Conservation (phyloP, 2,329 filamentous ascomycete genomes). For the Tolypocladium cylindrosporum region DNA sequence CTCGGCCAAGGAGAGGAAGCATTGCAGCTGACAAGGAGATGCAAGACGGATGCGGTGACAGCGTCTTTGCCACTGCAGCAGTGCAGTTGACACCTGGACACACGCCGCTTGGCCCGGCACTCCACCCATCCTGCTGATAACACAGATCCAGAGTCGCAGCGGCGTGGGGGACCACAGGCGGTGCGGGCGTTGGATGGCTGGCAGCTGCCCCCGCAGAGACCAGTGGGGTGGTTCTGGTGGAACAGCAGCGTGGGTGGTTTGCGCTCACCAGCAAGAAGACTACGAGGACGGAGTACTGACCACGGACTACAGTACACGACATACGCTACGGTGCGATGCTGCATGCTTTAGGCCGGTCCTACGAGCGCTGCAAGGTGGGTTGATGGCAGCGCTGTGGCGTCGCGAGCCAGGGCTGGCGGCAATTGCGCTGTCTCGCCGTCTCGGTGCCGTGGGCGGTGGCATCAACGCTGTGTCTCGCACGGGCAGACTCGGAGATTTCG, state of each 20-base stretch:
- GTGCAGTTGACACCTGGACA: not conserved
- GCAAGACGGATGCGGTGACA: not conserved
- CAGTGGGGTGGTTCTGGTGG: not conserved
- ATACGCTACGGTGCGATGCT: not conserved
- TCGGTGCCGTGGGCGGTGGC: not conserved
- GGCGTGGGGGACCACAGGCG: not conserved
- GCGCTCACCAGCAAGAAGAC: not conserved
- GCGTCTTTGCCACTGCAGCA: not conserved
- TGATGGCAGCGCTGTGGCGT: not conserved
- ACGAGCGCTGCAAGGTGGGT: not conserved
- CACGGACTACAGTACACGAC: not conserved
- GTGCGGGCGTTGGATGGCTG: not conserved
- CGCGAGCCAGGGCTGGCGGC: not conserved
- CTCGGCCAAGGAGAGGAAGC: not conserved
- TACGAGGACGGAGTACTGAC: too few species aligned
- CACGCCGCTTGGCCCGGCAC: not conserved
- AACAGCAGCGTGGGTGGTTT: not conserved
- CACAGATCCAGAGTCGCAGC: not conserved
- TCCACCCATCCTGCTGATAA: not conserved
- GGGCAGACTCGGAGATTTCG: not conserved
- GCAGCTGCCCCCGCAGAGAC: not conserved
- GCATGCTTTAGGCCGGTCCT: not conserved
- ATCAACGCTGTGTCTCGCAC: not conserved
- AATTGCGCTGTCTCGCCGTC: not conserved
- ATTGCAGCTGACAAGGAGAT: not conserved